Evolutionary conservation across 257 asterid genomes (phyloP).

Genomic region (Petunia axillaris): DNA sequence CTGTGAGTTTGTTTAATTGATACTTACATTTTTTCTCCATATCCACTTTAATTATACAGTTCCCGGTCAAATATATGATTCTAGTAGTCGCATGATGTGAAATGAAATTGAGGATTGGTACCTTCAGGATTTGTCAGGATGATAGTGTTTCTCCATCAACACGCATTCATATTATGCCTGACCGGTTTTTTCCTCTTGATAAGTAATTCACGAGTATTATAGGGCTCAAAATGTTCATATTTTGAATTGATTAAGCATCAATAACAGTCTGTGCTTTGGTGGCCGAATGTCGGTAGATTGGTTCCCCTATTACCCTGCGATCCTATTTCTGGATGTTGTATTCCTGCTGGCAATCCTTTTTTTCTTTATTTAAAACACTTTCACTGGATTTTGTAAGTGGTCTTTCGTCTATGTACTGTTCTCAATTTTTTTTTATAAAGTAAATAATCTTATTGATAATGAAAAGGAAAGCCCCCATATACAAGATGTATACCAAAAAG

Average conservation of each 20-base stretch:
- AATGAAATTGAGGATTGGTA: not conserved
- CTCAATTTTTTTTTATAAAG: not conserved
- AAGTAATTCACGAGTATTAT: not conserved
- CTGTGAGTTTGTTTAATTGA: not conserved
- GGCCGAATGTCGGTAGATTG: not conserved
- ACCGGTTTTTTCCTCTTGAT: not conserved
- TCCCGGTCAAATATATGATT: not conserved
- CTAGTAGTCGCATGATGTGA: not conserved
- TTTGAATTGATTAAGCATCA: constrained; percentile 4
- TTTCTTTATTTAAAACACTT: not conserved
- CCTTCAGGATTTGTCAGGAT: not conserved
- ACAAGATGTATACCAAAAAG: too few species aligned
- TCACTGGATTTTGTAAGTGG: not conserved
- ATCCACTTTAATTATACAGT: not conserved
- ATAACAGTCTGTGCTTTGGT: not conserved
- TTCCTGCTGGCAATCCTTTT: not conserved
- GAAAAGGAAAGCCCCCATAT: too few species aligned
- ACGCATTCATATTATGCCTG: not conserved
- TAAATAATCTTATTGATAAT: too few species aligned
- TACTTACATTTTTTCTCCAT: not conserved
- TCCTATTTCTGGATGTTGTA: not conserved
- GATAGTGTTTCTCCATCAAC: not conserved
- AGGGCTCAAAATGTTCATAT: not conserved
- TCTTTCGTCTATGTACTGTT: not conserved
- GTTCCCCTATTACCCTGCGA: not conserved